phyloP scores from a whole-genome alignment of 805 yeast species.

The Saccharomycopsis oosterbeekiorum region DNA sequence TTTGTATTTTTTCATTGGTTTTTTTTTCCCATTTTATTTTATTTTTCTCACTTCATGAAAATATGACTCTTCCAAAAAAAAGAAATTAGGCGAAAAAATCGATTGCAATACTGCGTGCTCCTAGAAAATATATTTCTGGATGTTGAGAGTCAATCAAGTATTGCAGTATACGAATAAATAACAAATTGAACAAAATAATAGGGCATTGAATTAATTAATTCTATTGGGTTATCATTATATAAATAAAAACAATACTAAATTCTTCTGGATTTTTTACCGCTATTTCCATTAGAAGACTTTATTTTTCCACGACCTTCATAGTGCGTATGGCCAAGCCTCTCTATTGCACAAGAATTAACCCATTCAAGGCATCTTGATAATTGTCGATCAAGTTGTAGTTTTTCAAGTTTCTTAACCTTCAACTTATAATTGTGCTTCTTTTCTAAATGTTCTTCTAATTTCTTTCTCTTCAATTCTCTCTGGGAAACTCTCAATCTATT shows the following conservation, averaged over 20 bases:
- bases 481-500: conserved; percentile 25
- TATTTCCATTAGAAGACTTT: conserved; percentile 1
- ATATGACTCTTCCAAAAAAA: background rate
- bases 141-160: background rate
- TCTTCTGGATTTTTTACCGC: conserved; percentile 15
- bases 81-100: background rate
- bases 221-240: background rate
- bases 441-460: conserved; percentile 26
- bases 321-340: conserved; percentile 39
- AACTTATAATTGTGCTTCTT: conserved; percentile 23
- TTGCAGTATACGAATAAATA: background rate
- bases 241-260: background rate
- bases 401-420: conserved; percentile 25
- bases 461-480: conserved; percentile 28
- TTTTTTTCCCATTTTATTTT: too few species aligned
- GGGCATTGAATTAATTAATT: background rate
- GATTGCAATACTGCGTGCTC: background rate
- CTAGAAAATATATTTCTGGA: background rate
- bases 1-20: too few species aligned
- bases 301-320: conserved; percentile 37
- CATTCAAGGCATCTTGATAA: conserved; percentile 43
- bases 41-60: background rate
- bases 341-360: conserved; percentile 52
- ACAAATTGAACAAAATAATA: background rate
- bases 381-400: conserved; percentile 32